Conservation (phyloP, 306 rosid species). For the Malus sieversii region DNA sequence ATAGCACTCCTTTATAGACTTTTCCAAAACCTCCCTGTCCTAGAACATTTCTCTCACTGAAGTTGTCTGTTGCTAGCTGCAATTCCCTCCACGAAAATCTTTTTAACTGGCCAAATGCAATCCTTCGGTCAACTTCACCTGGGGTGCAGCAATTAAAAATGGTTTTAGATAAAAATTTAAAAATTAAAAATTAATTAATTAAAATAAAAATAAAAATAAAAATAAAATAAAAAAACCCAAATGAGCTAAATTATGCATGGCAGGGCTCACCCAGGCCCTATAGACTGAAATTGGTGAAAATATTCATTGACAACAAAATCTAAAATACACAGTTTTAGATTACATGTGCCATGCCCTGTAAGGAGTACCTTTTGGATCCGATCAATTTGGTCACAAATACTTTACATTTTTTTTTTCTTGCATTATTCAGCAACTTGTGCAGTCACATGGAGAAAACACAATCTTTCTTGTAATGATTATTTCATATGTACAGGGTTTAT, state of each 20-base stretch:
- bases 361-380: neutral
- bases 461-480: neutral
- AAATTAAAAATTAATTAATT: neutral
- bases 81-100: constrained; percentile 93
- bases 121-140: constrained; percentile 98
- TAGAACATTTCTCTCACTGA: constrained; percentile 81
- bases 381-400: neutral
- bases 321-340: neutral
- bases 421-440: neutral
- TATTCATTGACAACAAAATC: neutral
- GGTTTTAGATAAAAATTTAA: neutral
- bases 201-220: neutral
- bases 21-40: constrained; percentile 99
- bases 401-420: neutral
- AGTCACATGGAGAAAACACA: neutral
- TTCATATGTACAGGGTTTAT: neutral
- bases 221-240: neutral
- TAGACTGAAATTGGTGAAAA: neutral
- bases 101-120: constrained; percentile 87
- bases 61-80: constrained; percentile 85
- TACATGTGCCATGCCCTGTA: neutral
- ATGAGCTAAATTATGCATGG: constrained; percentile 1
- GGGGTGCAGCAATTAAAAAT: constrained; percentile 11
- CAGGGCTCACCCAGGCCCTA: neutral
- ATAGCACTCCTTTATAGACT: constrained; percentile 91